Evolutionary conservation across 805 yeast genomes (phyloP), one percentile per base, ranked within the genome.

Genomic region (Candida sakaeoensis): DNA sequence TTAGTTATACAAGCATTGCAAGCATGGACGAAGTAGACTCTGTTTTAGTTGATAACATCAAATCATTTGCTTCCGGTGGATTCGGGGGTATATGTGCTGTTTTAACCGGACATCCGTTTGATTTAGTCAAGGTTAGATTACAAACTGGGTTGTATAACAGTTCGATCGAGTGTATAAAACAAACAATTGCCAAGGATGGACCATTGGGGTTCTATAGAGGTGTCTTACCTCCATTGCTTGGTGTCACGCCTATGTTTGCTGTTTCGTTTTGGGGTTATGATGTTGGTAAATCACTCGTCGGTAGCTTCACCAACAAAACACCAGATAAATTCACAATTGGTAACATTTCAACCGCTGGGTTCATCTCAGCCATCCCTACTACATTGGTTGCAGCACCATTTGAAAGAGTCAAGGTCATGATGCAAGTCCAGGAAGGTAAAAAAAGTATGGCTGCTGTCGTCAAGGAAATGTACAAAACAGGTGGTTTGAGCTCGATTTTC

Each of bases 191-290:
- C n/a, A 72, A 74, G 19, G 88, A 84, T 46, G 95, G 96, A 0
- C 77, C 79, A 3, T 48, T 70, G 18, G 97, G 98, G 1, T 79
- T 91, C 48, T 91, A 91, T 63, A 72, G 95, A 55, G 99, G 99
- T 43, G 97, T 93, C 23, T 72, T 85, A 9, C 96, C 98, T 10
- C 99, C 99, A 3, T 66, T 91, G 38, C 58, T 86, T n/a, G 99
- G 99, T 17, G 97, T 91, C 16, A 93, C 98, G 0, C 99, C 99
- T 21, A 93, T 91, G 86, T 93, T 93, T 70, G 98, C 98, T 2
- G 93, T 93, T 17, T 85, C 95, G 2, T 91, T 91, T 68, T 91
- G 99, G 98, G 98, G 98, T 55, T 91, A 93, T 62, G 97, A 89
- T 56, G 71, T 87, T 39, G 98, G 98, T 46, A 89, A 88, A 65